Conservation (phyloP, 257 asterid species). For the Schizonepeta tenuifolia region DNA sequence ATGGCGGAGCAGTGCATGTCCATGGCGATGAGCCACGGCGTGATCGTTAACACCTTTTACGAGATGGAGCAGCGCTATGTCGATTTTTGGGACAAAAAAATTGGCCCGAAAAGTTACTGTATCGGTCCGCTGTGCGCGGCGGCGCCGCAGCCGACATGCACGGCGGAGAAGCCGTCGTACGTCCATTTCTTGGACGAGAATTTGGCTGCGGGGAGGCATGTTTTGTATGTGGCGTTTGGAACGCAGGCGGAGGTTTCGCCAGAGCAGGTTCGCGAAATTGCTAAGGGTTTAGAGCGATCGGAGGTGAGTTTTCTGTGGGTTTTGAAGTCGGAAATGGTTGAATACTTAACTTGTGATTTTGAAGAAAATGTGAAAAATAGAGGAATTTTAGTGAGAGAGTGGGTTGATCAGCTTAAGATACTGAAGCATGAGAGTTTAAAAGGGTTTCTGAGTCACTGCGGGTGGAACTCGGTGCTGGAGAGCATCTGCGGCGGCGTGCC, state of each 20-base stretch:
- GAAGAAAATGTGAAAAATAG: slow-evolving; percentile 39
- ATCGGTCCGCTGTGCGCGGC: slow-evolving; percentile 71
- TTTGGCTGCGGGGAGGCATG: slow-evolving; percentile 34
- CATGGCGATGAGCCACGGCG: slow-evolving; percentile 51
- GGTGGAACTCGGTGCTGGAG: slow-evolving; percentile 81
- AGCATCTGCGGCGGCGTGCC: slow-evolving; percentile 62
- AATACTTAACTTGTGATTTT: slow-evolving; percentile 16
- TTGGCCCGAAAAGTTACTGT: slow-evolving; percentile 58
- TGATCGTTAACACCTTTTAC: slow-evolving; percentile 54
- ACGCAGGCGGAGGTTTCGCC: slow-evolving; percentile 63
- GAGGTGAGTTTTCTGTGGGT: slow-evolving; percentile 66
- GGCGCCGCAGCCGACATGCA: neutral
- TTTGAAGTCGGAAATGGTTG: slow-evolving; percentile 33
- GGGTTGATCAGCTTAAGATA: slow-evolving; percentile 64
- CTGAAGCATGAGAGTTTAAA: slow-evolving; percentile 48
- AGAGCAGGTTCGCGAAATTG: slow-evolving; percentile 59
- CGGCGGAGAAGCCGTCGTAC: slow-evolving; percentile 30
- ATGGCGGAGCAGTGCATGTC: slow-evolving; percentile 43
- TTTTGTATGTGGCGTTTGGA: slow-evolving; percentile 77
- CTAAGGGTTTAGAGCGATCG: slow-evolving; percentile 58
- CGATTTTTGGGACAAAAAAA: slow-evolving; percentile 51
- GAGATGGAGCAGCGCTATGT: slow-evolving; percentile 52
- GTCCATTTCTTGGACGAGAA: slow-evolving; percentile 53
- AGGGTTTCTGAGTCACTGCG: slow-evolving; percentile 79
- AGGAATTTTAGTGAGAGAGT: slow-evolving; percentile 55